phyloP scores from a whole-genome alignment of 1,139 yeast genomes.

The Wickerhamiella infanticola region DNA sequence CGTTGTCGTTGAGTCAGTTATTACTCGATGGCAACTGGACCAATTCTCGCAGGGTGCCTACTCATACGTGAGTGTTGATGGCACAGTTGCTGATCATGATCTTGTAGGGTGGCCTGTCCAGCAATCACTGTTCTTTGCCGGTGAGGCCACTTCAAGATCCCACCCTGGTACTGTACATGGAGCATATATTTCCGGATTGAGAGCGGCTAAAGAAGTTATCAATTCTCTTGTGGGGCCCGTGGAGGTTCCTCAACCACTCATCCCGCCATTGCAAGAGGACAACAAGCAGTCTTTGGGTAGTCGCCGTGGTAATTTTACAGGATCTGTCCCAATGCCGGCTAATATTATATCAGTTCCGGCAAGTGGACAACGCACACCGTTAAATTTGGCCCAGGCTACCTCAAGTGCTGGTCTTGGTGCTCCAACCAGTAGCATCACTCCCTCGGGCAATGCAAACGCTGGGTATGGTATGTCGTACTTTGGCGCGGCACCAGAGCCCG shows the following conservation, averaged over 20 bases:
- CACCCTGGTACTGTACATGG: constrained; percentile 33
- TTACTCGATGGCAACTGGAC: constrained; percentile 32
- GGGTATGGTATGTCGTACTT: not conserved
- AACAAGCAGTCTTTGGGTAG: not conserved
- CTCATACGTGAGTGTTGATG: constrained; percentile 30
- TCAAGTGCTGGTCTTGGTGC: not conserved
- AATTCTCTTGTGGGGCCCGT: constrained; percentile 28
- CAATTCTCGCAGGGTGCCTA: constrained; percentile 28
- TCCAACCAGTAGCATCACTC: not conserved
- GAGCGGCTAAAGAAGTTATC: constrained; percentile 29
- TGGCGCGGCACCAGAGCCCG: not conserved
- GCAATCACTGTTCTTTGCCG: constrained; percentile 28
- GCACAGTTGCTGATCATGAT: constrained; percentile 30
- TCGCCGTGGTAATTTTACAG: not conserved
- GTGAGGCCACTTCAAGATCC: constrained; percentile 30
- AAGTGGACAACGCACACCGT: not conserved
- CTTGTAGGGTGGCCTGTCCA: constrained; percentile 27
- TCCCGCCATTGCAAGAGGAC: constrained; percentile 12
- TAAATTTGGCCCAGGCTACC: not conserved
- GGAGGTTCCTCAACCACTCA: constrained; percentile 26
- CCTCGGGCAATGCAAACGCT: not conserved
- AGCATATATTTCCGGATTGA: constrained; percentile 29
- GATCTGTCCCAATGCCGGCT: not conserved
- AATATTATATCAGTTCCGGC: not conserved
- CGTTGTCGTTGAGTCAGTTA: constrained; percentile 25